Percentiles rank a stretch among this genome's conserved stretches.
Conservation (phyloP, 208 protist genomes). For the Naegleria fowleri region DNA sequence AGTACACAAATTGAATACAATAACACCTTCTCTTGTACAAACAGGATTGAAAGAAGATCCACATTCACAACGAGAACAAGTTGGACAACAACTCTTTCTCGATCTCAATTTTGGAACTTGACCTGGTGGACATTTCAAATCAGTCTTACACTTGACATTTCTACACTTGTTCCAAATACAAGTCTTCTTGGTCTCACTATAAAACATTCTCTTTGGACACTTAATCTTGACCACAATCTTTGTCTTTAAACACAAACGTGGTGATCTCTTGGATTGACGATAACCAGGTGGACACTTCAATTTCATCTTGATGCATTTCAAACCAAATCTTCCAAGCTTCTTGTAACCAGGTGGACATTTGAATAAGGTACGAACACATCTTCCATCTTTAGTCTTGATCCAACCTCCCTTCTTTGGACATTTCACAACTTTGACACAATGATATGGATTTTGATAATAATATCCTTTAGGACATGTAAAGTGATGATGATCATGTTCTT, state of each 20-base stretch:
- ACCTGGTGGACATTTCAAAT: not conserved
- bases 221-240: not conserved
- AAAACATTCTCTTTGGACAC: not conserved
- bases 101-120: not conserved
- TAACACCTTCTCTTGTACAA: not conserved
- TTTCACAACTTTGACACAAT: not conserved
- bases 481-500: not conserved
- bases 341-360: not conserved
- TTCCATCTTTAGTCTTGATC: not conserved
- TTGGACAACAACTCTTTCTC: not conserved
- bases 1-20: not conserved
- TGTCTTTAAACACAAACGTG: not conserved
- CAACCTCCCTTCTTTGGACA: slow-evolving; percentile 12
- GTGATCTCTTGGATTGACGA: not conserved
- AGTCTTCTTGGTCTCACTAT: not conserved
- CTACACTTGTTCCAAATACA: not conserved
- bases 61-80: not conserved
- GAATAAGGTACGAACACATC: not conserved
- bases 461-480: not conserved
- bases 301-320: not conserved
- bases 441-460: not conserved
- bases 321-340: not conserved
- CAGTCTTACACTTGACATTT: not conserved
- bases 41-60: not conserved
- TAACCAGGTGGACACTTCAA: not conserved